These are phyloP conservation scores for Candida sakaeoensis DNA, from an alignment of 805 yeast species.

Conservation along the genomic window DNA sequence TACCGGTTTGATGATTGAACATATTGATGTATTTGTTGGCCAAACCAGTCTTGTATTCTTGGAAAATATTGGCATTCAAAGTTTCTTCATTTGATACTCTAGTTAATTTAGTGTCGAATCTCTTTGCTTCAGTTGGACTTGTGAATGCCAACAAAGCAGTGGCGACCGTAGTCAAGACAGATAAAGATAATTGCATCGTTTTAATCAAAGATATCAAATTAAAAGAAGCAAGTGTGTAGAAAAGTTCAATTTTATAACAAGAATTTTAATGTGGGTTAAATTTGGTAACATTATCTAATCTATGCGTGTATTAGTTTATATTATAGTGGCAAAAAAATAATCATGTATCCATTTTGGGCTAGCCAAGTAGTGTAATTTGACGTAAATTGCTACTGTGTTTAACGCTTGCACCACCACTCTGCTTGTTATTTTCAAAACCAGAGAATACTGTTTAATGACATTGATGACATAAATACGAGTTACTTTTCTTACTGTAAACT, in stretches of 20 bases:
- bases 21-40: constrained; percentile 57
- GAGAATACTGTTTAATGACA: too few species aligned
- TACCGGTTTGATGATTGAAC: constrained; percentile 36
- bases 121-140: constrained; percentile 43
- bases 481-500: too few species aligned
- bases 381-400: too few species aligned
- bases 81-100: constrained; percentile 57
- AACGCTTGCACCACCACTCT: too few species aligned
- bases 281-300: background rate
- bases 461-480: too few species aligned
- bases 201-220: too few species aligned
- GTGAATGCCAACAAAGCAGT: constrained; percentile 32
- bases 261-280: background rate
- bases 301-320: background rate
- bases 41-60: constrained; percentile 53
- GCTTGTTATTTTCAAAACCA: too few species aligned
- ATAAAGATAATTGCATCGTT: constrained; percentile 29
- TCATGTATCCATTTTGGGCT: too few species aligned
- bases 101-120: constrained; percentile 53
- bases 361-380: too few species aligned
- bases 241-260: background rate
- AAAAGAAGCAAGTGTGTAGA: background rate
- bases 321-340: too few species aligned
- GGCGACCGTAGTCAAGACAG: constrained; percentile 43
- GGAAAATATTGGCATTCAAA: constrained; percentile 47